These are phyloP conservation scores for Candida morakotiae DNA, from an alignment of 805 yeast species.

Conservation along the genomic window DNA sequence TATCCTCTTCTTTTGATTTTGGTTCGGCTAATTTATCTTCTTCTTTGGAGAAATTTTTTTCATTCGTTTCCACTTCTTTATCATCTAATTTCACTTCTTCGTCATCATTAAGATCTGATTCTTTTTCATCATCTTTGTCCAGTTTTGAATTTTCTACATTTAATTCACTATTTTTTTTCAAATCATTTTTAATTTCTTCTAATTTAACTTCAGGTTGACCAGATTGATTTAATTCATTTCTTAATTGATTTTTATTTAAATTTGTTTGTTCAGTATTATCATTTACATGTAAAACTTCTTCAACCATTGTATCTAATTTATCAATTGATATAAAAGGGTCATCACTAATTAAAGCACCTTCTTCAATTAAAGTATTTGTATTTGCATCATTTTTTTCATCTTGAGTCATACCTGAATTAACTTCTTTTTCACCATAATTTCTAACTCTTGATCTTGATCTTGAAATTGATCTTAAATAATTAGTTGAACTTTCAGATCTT, in stretches of 20 bases:
- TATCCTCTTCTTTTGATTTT: neutral
- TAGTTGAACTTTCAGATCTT: constrained; percentile 41
- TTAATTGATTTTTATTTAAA: neutral
- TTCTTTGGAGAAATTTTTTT: neutral
- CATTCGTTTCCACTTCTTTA: neutral
- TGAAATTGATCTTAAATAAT: constrained; percentile 62
- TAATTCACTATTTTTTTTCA: neutral
- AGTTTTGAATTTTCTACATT: neutral
- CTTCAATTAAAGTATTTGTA: constrained; percentile 42
- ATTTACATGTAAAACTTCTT: constrained; percentile 34
- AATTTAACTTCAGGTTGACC: neutral
- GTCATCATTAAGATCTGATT: neutral
- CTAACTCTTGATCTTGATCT: constrained; percentile 55
- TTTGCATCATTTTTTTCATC: constrained; percentile 29
- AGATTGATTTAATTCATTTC: neutral
- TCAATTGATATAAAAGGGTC: constrained; percentile 47
- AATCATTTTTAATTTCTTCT: neutral
- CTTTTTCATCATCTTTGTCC: neutral
- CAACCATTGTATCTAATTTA: constrained; percentile 47
- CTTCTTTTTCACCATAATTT: constrained; percentile 1
- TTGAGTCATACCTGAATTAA: constrained; percentile 11
- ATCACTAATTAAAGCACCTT: constrained; percentile 53
- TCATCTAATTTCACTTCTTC: neutral
- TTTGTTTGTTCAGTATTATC: neutral
- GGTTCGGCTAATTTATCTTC: constrained; percentile 1